Base-by-base conservation (phyloP, 257 asterid species). In the Oldenlandia corymbosa region DNA sequence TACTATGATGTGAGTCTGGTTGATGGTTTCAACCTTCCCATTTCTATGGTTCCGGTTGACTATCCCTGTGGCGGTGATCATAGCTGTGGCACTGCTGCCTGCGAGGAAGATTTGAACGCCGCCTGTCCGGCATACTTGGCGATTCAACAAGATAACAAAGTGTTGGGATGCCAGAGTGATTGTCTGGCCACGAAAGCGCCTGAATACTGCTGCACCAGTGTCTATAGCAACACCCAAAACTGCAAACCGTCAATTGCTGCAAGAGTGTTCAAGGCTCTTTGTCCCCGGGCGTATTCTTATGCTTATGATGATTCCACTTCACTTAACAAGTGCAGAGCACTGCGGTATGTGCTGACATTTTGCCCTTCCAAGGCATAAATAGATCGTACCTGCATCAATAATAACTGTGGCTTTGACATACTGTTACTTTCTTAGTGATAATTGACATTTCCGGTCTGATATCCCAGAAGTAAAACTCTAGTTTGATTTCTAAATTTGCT, bases 1-100 rank as follows among this genome's bases (percentile, higher is more conserved):
- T 90, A 77, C 78, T 87, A 85, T 66, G 97, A 87, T 64, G 95
- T 87, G 58, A 90, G 95, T 68, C 73, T 90, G 47, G 95, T 90
- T 12, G 93, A 90, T 56, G 96, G 97, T 0, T 87, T 82, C 72
- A 90, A 90, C 65, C 69, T 84, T 16, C 95, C 97, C 4, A 84
- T 79, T 67, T 65, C 88, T 34, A 78, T 85, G 95, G 63, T 74
- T 1, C 96, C 93, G 9, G 80, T 78, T 31, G 88, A 85, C 0
- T 80, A 80, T 1, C 72, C 5, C 46, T n/a, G 24, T 1, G 42
- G 23, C 1, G 30, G 63, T 2, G 62, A 14, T 42, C 18, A 42
- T 1, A 82, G 79, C 16, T 86, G 96, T 14, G 90, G 88, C 7
- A 78, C 79, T 64, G 95, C 95, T 20, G 93, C 85, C 9, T 88